Conservation (phyloP, 306 rosid genomes). For the Boehmeria nivea region DNA sequence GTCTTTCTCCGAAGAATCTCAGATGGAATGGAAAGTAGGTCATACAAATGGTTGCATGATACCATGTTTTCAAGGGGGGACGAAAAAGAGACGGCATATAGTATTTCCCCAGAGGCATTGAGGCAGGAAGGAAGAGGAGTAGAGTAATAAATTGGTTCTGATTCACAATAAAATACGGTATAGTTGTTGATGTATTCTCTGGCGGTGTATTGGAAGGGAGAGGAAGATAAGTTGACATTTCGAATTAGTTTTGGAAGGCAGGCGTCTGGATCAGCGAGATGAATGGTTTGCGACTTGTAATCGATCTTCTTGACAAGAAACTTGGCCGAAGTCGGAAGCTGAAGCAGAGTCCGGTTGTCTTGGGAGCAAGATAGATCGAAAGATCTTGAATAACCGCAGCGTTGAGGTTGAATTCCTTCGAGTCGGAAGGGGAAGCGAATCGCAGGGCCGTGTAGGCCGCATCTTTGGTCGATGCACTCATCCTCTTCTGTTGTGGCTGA, state of each 20-base stretch:
- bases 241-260: slow-evolving; percentile 14
- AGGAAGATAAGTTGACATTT: no score
- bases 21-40: no score
- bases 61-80: no score
- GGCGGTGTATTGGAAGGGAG: no score
- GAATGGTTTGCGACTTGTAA: slow-evolving; percentile 15
- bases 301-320: slow-evolving; percentile 11
- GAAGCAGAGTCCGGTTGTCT: slow-evolving; percentile 11
- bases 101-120: not conserved
- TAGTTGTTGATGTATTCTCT: no score
- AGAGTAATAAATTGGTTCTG: not conserved
- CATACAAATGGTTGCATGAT: no score
- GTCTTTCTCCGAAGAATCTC: no score
- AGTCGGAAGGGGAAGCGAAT: slow-evolving; percentile 8
- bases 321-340: slow-evolving; percentile 4
- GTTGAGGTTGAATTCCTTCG: slow-evolving; percentile 1
- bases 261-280: slow-evolving; percentile 11
- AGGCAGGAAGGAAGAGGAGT: not conserved
- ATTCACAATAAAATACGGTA: no score
- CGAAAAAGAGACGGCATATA: no score
- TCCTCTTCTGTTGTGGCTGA: not conserved
- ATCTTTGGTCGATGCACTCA: slow-evolving; percentile 5
- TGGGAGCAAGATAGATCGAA: slow-evolving; percentile 13
- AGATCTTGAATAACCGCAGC: slow-evolving; percentile 1
- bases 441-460: slow-evolving; percentile 22